A percentile compares a stretch with the other conserved stretches of the same genome.
These are phyloP conservation scores for Termitomyces sp. DNA, from an alignment of 768 basidiomycete genomes.

Conservation along the genomic window DNA sequence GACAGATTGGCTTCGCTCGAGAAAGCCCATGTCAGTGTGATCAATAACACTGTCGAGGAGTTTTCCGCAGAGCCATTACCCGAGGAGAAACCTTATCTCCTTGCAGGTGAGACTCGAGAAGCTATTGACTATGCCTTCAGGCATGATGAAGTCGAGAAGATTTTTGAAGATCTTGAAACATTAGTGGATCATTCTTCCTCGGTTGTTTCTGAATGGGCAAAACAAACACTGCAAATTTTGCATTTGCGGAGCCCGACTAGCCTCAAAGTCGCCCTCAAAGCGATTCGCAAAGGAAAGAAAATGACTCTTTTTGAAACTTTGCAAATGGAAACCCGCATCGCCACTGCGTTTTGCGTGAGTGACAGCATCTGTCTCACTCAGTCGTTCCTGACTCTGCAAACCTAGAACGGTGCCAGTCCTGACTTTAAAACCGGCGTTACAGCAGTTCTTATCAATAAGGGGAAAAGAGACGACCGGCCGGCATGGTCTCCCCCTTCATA, in stretches of 20 bases:
- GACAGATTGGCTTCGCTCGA: conserved; percentile 59
- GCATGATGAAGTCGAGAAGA: conserved; percentile 63
- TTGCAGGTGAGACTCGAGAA: conserved; percentile 58
- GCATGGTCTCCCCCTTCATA: conserved; percentile 68
- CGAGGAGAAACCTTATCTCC: conserved; percentile 44
- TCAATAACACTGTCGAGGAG: conserved; percentile 59
- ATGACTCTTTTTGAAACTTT: conserved; percentile 62
- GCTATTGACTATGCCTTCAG: conserved; percentile 82
- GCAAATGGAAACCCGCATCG: conserved; percentile 84
- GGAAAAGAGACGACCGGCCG: conserved; percentile 40
- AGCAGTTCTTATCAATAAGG: conserved; percentile 47
- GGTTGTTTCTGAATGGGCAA: conserved; percentile 68
- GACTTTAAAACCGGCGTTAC: conserved; percentile 86
- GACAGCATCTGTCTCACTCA: conserved; percentile 5
- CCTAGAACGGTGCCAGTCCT: conserved; percentile 65
- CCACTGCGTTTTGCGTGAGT: conserved; percentile 86
- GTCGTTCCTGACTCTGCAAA: conserved; percentile 11
- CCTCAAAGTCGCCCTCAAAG: conserved; percentile 81
- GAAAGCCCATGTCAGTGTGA: conserved; percentile 28
- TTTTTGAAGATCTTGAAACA: conserved; percentile 51
- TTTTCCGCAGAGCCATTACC: conserved; percentile 68
- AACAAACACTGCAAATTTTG: conserved; percentile 56
- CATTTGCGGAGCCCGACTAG: conserved; percentile 84
- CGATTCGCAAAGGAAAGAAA: conserved; percentile 65
- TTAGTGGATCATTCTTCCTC: conserved; percentile 33